phyloP scores from a whole-genome alignment of 441 rosid species.

The Flueggea neowawraea region DNA sequence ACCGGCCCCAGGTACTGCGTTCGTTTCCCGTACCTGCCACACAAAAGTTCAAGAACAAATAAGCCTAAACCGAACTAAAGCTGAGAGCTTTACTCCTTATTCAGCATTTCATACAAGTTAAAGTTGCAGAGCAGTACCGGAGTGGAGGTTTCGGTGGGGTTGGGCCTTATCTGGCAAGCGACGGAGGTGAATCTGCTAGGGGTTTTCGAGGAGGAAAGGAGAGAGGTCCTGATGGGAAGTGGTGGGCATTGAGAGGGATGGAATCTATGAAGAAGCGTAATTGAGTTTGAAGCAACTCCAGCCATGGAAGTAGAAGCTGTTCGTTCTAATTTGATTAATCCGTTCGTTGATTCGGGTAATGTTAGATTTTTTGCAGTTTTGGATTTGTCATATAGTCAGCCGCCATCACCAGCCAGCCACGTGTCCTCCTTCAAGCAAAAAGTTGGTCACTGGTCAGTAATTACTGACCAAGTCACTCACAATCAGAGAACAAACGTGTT shows the following conservation, averaged over 20 bases:
- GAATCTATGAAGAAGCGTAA: constrained; percentile 36
- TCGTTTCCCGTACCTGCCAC: constrained; percentile 37
- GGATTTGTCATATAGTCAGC: neutral
- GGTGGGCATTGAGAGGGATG: constrained; percentile 24
- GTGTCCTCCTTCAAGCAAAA: too few relatives aligned
- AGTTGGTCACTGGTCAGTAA: too few relatives aligned
- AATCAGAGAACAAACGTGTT: too few relatives aligned
- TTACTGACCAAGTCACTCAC: too few relatives aligned
- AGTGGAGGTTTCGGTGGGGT: constrained; percentile 27
- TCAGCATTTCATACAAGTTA: neutral
- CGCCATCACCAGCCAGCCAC: too few relatives aligned
- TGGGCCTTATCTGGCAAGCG: constrained; percentile 47
- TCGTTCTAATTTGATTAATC: too few relatives aligned
- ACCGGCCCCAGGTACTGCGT: constrained; percentile 18
- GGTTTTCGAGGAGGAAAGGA: constrained; percentile 3
- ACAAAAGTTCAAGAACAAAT: constrained; percentile 6
- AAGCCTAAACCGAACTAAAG: neutral
- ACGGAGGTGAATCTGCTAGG: constrained; percentile 27
- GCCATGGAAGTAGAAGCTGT: constrained; percentile 33
- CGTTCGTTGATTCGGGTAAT: too few relatives aligned
- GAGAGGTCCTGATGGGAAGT: constrained; percentile 10
- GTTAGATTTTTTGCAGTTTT: too few relatives aligned
- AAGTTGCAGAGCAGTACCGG: constrained; percentile 6
- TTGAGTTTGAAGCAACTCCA: constrained; percentile 41
- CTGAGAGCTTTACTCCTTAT: neutral